Evolutionary conservation across 163 green algal genomes (phyloP), one percentile per base, ranked within the genome.

Genomic region (Volvox carteri): DNA sequence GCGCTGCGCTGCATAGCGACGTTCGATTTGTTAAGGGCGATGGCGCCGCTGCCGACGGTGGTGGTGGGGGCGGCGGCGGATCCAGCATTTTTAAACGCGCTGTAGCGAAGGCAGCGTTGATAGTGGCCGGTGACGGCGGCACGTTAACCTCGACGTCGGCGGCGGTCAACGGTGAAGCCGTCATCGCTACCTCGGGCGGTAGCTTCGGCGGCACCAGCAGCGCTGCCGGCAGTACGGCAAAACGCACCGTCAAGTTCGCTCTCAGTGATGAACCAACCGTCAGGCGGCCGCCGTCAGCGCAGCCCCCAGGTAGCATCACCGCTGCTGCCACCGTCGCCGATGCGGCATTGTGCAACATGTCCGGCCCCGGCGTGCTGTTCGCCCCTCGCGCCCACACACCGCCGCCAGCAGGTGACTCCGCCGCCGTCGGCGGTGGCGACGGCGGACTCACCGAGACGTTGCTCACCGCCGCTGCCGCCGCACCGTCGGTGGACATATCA

Each of bases 181-280:
- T 78, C 3, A 30, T 21, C 12, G 19, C 70, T 12, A n/a, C n/a
- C n/a, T 78, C 70, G 7, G 73, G 48, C 8, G 33, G 30, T 30
- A 84, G 75, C 75, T 84, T 56, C 14, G 58, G 78, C 78, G 60
- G 58, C 48, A 46, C 23, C 33, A 62, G 67, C 23, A 72, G 81
- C 21, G 14, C 67, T 35, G 48, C 68, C 25, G 73, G 73, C 44
- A 81, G 70, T 56, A 56, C 70, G 2, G 1, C 30, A 44, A 30
- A 8, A 67, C 52, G 83, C 4, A 81, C 83, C 37, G 83, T 88
- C 68, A 88, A 81, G 39, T 88, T 83, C 4, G 70, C 83, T 1
- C n/a, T 84, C 75, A 21, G 19, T 28, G 44, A 77, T 46, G 7
- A 50, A 2, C 67, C 35, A 46, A 50, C 67, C 7, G 28, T 35